Evolutionary conservation across 2,329 filamentous ascomycete genomes (phyloP), one percentile per base, ranked within the genome.

Genomic region (Calonectria pseudoreteaudii): DNA sequence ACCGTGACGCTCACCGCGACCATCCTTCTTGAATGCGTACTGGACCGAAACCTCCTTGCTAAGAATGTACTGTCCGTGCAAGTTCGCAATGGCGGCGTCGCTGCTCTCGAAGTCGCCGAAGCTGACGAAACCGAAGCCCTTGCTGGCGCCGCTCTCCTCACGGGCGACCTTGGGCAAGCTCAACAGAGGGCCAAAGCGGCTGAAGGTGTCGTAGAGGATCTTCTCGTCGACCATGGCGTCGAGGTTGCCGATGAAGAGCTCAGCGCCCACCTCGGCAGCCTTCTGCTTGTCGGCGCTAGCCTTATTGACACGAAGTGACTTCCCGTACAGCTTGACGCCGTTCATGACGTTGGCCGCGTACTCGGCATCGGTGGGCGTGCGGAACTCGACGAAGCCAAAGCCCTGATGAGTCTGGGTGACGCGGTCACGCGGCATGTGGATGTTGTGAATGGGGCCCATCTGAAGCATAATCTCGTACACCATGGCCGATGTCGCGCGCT

Each of bases 11-110:
- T 98, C 96, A 80, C 96, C 96, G 87, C 98, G 98, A 79, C 97
- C 97, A 82, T 99, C 97, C 86, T 98, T 98, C 90, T 99, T 99
- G 90, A 98, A 98, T 49, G 97, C 97, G 85, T 98, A 99, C 85
- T 98, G 96, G 56, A 99, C 97, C 3, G 94, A 94, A 80, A 98
- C 94, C 85, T 98, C 94, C 87, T 98, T 98, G 88, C 97, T 98
- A 89, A 98, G 96, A 74, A 99, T 91, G 85, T 97, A 98, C 86
- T 98, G 96, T 66, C 95, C 95, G 83, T 98, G 94, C 94, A 99
- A 96, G 83, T 96, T 97, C 78, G 93, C 90, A 76, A 98, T 95
- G 52, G 97, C 96, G 75, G 95, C 93, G 82, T 99, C 97, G 14
- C 95, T 97, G 79, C 95, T 94, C 82, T 98, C 97, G 83, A 99